Base-by-base conservation (phyloP, 2,329 filamentous ascomycete species). In the Alternaria arborescens region DNA sequence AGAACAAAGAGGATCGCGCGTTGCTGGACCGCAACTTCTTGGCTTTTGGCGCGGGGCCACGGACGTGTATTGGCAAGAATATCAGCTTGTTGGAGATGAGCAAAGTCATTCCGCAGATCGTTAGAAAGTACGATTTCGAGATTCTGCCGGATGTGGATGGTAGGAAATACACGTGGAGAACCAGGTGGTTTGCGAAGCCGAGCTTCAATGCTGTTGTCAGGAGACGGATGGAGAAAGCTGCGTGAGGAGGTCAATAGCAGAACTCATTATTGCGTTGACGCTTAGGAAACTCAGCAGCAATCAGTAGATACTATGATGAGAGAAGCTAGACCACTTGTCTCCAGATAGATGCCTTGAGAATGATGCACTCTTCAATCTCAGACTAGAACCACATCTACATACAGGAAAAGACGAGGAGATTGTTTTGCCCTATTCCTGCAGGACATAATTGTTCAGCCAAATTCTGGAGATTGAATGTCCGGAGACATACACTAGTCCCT, bases 1-100 rank as follows among this genome's bases (percentile, higher is more conserved):
- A 48, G 1, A 48, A 60, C 16, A 20, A 44, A 3, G 66, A 65
- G n/a, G 28, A 59, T 38, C 61, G 48, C 8, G 47, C 38, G 0
- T n/a, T 38, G 3, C 36, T 69, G 42, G 58, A 69, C 12, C 52
- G 58, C 4, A 59, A 65, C 5, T 60, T 65, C 18, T 10, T 68
- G 20, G 30, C 65, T 12, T 74, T 74, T 58, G 71, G 70, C 5
- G 42, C 47, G 8, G 71, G 71, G 1, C 42, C 64, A 1, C 46
- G 70, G 7, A 66, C 61, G 3, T 73, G 71, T 40, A 53, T 71
- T 24, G 70, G 70, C 0, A 73, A 70, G 59, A 73, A 73, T 18
- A 67, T 74, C 36, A 64, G 61, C 24, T 14, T 70, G 20, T 36
- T 74, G 22, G 69, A 71, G 42, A 66, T 73, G 56, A 53, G 40